These are phyloP conservation scores for Diatrype stigma DNA, from an alignment of 2,329 filamentous ascomycete genomes.

Conservation along the genomic window DNA sequence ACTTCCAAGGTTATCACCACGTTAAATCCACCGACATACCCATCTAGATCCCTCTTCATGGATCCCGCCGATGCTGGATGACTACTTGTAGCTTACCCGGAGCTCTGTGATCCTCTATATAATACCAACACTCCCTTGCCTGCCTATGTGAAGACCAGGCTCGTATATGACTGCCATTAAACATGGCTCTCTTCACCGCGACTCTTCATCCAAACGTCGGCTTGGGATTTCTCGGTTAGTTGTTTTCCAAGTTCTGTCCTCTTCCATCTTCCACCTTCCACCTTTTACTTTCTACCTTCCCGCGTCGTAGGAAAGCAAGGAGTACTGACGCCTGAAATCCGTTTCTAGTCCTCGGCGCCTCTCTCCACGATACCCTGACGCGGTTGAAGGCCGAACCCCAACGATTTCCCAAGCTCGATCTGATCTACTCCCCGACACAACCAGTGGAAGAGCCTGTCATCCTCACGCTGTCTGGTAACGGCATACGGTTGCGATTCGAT, in stretches of 20 bases:
- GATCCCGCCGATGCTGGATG: constrained; percentile 9
- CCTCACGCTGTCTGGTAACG: constrained; percentile 76
- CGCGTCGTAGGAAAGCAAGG: no score
- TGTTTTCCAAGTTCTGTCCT: background rate
- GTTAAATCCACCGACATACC: background rate
- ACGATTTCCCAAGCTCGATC: constrained; percentile 75
- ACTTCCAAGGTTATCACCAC: background rate
- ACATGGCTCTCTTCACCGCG: constrained; percentile 29
- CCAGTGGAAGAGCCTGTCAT: constrained; percentile 74
- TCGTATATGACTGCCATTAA: constrained; percentile 1
- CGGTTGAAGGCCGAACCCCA: constrained; percentile 84
- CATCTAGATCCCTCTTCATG: constrained; percentile 9
- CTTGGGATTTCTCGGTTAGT: constrained; percentile 27
- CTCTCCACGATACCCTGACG: constrained; percentile 83
- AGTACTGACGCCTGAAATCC: background rate
- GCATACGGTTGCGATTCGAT: constrained; percentile 86
- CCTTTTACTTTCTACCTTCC: no score
- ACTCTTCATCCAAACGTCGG: constrained; percentile 27
- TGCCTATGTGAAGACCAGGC: background rate
- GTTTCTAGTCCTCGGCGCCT: constrained; percentile 77
- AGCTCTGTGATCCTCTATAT: background rate
- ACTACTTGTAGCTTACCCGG: background rate
- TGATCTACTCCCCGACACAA: constrained; percentile 71
- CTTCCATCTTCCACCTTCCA: constrained; percentile 12
- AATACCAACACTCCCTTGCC: no score